Conservation (phyloP, 306 rosid genomes). For the Dalbergia cultrata region DNA sequence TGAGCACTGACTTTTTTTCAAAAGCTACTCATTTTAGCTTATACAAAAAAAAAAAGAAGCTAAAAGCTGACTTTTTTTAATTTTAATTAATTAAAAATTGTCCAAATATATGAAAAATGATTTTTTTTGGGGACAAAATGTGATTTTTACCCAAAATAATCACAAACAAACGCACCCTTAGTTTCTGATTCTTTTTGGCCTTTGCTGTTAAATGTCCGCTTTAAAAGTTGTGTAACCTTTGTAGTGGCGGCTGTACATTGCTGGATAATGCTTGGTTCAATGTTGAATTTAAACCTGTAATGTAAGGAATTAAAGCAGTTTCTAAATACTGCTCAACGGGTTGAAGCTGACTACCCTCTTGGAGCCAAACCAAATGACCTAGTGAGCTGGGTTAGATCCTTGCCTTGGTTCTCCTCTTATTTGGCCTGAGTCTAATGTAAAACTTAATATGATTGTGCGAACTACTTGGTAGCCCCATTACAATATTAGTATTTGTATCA, state of each 20-base stretch:
- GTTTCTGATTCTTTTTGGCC: not conserved
- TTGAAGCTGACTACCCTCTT: not conserved
- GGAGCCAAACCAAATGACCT: slow-evolving; percentile 6
- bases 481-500: not conserved
- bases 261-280: slow-evolving; percentile 16
- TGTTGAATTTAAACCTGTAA: not conserved
- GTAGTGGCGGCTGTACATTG: not conserved
- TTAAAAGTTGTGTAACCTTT: slow-evolving; percentile 8
- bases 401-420: slow-evolving; percentile 3
- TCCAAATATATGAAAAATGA: too few relatives aligned
- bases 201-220: not conserved
- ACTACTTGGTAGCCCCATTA: slow-evolving; percentile 8
- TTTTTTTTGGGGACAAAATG: too few relatives aligned
- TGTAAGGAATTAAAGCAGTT: not conserved
- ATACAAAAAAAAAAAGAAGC: too few relatives aligned
- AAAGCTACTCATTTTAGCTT: too few relatives aligned
- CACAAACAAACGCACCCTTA: not conserved
- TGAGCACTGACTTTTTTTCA: too few relatives aligned
- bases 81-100: too few relatives aligned
- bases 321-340: not conserved
- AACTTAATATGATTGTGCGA: not conserved
- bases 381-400: not conserved
- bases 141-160: too few relatives aligned
- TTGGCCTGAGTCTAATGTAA: not conserved
- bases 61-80: too few relatives aligned